Evolutionary conservation across 2,329 filamentous ascomycete genomes (phyloP).

Genomic region (Arthrobotrys megalospora): DNA sequence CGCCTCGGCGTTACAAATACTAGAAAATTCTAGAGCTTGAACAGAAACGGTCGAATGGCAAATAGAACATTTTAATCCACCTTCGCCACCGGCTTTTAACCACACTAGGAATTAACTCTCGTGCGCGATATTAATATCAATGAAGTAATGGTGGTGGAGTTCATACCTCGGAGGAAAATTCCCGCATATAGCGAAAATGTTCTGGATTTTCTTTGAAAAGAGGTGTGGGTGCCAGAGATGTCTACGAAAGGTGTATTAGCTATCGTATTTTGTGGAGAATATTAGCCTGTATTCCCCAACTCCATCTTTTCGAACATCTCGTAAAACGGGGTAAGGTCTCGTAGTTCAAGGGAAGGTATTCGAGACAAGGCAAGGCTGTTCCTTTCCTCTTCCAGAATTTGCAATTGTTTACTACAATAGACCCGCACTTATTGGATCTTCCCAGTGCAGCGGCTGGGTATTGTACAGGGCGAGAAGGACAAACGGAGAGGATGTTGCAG

Average conservation of each 20-base stretch:
- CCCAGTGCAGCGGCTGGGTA: slow-evolving; percentile 52
- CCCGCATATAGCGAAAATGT: slow-evolving; percentile 51
- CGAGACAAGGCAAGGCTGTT: slow-evolving; percentile 33
- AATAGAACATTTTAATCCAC: neutral
- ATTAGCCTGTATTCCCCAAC: slow-evolving; percentile 62
- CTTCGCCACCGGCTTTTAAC: slow-evolving; percentile 49
- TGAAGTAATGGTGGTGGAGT: slow-evolving; percentile 45
- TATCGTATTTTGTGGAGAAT: slow-evolving; percentile 61
- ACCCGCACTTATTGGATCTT: slow-evolving; percentile 44
- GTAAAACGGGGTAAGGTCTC: neutral
- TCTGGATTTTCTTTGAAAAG: slow-evolving; percentile 31
- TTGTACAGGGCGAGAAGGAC: slow-evolving; percentile 27
- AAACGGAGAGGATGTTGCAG: slow-evolving; percentile 37
- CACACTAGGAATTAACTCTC: slow-evolving; percentile 44
- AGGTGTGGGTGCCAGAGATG: slow-evolving; percentile 13
- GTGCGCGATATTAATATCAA: slow-evolving; percentile 58
- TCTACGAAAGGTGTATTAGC: slow-evolving; percentile 29
- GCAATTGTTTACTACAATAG: slow-evolving; percentile 20
- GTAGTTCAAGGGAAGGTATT: slow-evolving; percentile 12
- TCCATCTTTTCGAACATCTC: too few species aligned
- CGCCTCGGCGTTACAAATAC: slow-evolving; percentile 24
- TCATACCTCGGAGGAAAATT: slow-evolving; percentile 44
- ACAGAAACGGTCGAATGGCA: slow-evolving; percentile 41
- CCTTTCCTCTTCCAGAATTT: slow-evolving; percentile 47
- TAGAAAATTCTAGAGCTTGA: slow-evolving; percentile 55